These are phyloP conservation scores for Chloropicon primus DNA, from an alignment of 139 green algal genomes.

Conservation along the genomic window DNA sequence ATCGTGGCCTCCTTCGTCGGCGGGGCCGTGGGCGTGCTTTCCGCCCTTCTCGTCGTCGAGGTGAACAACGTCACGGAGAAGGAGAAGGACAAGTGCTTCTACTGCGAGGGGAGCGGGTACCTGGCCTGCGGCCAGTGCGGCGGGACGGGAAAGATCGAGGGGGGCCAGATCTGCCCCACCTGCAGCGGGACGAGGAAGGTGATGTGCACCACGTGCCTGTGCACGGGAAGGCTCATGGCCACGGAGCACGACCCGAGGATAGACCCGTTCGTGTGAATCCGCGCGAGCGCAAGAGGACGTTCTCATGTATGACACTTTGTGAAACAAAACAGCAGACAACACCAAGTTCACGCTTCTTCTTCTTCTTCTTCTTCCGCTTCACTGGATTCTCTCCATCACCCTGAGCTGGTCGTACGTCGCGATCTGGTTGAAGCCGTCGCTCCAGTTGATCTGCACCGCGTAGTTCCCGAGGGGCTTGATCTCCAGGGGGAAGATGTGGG, in stretches of 20 bases:
- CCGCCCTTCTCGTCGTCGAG: conserved; percentile 88
- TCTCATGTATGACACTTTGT: too few relatives aligned
- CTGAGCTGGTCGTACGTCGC: background rate
- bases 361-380: background rate
- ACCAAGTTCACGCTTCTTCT: too few relatives aligned
- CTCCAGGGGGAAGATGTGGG: conserved; percentile 53
- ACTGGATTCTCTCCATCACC: background rate
- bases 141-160: conserved; percentile 33
- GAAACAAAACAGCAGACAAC: too few relatives aligned
- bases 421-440: background rate
- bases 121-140: conserved; percentile 77
- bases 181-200: conserved; percentile 83
- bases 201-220: conserved; percentile 94
- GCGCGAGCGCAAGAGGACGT: too few relatives aligned
- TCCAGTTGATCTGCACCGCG: conserved; percentile 69
- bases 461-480: conserved; percentile 90
- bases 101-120: conserved; percentile 81
- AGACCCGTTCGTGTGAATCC: conserved; percentile 67
- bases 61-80: conserved; percentile 83
- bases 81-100: conserved; percentile 49
- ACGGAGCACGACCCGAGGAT: conserved; percentile 86
- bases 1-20: conserved; percentile 97
- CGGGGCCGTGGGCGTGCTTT: conserved; percentile 85
- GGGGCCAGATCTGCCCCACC: conserved; percentile 26
- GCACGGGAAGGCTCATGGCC: conserved; percentile 80